phyloP scores from a whole-genome alignment of 2,329 filamentous ascomycete genomes.

The Trichoderma pleuroti region DNA sequence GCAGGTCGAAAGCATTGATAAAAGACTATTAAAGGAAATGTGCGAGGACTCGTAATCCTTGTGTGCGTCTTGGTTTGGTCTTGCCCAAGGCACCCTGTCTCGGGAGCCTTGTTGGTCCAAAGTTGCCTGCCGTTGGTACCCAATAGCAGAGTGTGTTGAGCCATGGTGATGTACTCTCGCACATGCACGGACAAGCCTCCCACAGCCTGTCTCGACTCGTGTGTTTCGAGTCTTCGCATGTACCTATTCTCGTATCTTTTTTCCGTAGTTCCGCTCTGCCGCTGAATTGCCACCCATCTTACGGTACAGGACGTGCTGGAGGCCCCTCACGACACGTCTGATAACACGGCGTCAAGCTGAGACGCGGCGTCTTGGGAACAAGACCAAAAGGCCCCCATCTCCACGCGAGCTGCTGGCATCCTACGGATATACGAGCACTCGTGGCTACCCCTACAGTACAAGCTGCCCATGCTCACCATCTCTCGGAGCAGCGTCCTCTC shows the following conservation, averaged over 20 bases:
- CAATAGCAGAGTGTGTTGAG: constrained; percentile 3
- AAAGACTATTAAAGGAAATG: neutral
- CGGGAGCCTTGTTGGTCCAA: neutral
- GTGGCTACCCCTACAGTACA: neutral
- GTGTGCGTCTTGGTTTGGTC: neutral
- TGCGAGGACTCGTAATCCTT: neutral
- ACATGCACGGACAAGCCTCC: neutral
- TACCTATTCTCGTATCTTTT: neutral
- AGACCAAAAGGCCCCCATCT: neutral
- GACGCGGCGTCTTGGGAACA: neutral
- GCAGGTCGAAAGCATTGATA: neutral
- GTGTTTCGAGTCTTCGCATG: neutral
- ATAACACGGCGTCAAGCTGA: neutral
- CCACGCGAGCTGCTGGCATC: neutral
- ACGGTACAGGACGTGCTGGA: neutral
- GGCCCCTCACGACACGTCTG: neutral
- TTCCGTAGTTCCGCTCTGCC: neutral
- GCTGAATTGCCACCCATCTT: neutral
- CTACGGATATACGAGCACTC: neutral
- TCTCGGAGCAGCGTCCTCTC: neutral
- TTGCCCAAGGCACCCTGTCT: neutral
- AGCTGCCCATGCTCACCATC: neutral
- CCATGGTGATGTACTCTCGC: too few relatives aligned
- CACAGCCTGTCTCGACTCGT: neutral
- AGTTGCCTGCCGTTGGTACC: constrained; percentile 10